Conservation (phyloP, 1,284 basidiomycete genomes). For the Marasmius oreades region DNA sequence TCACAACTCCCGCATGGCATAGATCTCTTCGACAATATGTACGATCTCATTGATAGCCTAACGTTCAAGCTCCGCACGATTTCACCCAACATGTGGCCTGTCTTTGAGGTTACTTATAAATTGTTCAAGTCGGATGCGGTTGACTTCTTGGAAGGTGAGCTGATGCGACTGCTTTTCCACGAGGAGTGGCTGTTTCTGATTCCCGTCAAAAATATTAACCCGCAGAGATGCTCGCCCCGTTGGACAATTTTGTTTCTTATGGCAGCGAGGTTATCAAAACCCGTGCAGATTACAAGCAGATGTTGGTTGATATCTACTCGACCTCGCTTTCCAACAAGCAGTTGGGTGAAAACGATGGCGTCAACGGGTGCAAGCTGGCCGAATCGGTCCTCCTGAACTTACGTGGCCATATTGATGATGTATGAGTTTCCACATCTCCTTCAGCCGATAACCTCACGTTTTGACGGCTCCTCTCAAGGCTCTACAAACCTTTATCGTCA, state of each 20-base stretch:
- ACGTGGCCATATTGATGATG: slow-evolving; percentile 74
- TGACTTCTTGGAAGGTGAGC: slow-evolving; percentile 79
- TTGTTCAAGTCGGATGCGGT: slow-evolving; percentile 84
- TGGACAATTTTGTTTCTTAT: slow-evolving; percentile 90
- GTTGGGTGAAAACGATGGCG: slow-evolving; percentile 79
- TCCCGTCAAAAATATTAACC: too few relatives aligned
- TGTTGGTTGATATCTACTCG: slow-evolving; percentile 83
- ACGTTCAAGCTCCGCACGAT: slow-evolving; percentile 82
- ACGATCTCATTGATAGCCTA: slow-evolving; percentile 81
- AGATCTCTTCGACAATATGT: slow-evolving; percentile 89
- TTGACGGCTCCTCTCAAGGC: slow-evolving; percentile 23
- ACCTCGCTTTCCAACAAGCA: slow-evolving; percentile 70
- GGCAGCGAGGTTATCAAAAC: slow-evolving; percentile 75
- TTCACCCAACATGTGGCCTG: slow-evolving; percentile 81
- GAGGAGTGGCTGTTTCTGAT: too few relatives aligned
- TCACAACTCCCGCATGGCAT: not conserved
- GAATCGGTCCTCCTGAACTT: slow-evolving; percentile 83
- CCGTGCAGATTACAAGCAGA: slow-evolving; percentile 74
- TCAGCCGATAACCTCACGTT: too few relatives aligned
- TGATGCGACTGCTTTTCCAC: too few relatives aligned
- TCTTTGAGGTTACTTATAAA: slow-evolving; percentile 81
- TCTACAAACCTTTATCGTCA: slow-evolving; percentile 53
- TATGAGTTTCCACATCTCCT: slow-evolving; percentile 29
- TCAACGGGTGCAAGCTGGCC: slow-evolving; percentile 84
- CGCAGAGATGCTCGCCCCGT: slow-evolving; percentile 82